A percentile compares a stretch with the other conserved stretches of the same genome.
These are phyloP conservation scores for Thuidium tamariscinum DNA, from an alignment of 225 moss, liverwort and hornwort genomes.

Conservation along the genomic window DNA sequence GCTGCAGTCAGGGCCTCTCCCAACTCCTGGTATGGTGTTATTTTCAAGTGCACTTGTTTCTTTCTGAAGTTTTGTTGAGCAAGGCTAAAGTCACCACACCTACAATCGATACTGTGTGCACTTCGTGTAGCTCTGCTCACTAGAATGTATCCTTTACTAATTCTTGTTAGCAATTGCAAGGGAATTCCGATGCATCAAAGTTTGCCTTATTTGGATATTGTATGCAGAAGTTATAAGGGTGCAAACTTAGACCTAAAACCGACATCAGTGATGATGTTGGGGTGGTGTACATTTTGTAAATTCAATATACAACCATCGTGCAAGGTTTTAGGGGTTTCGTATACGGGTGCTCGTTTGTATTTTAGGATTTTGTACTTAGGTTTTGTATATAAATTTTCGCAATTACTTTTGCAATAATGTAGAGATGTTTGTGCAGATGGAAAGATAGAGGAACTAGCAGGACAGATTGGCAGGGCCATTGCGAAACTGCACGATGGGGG, in stretches of 20 bases:
- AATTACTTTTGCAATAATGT: background rate
- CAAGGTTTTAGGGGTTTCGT: background rate
- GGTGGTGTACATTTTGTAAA: background rate
- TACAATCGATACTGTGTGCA: background rate
- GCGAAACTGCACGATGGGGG: conserved; percentile 89
- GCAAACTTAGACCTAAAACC: background rate
- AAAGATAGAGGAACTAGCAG: conserved; percentile 61
- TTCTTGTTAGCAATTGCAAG: background rate
- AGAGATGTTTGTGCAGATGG: conserved; percentile 36
- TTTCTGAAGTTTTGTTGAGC: background rate
- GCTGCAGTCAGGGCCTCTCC: conserved; percentile 56
- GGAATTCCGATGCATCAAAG: background rate
- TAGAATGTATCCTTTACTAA: background rate
- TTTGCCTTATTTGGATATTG: background rate
- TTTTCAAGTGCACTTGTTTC: background rate
- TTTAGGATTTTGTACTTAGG: background rate
- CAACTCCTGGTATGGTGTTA: conserved; percentile 23
- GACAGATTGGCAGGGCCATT: conserved; percentile 64
- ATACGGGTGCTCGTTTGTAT: background rate
- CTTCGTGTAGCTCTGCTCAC: background rate
- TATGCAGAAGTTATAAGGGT: background rate
- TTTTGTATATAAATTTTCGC: background rate
- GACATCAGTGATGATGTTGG: background rate
- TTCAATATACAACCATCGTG: background rate
- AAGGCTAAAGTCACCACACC: background rate